Evolutionary conservation across 345 rosid genomes (phyloP).

Genomic region (Pugionium cornutum): DNA sequence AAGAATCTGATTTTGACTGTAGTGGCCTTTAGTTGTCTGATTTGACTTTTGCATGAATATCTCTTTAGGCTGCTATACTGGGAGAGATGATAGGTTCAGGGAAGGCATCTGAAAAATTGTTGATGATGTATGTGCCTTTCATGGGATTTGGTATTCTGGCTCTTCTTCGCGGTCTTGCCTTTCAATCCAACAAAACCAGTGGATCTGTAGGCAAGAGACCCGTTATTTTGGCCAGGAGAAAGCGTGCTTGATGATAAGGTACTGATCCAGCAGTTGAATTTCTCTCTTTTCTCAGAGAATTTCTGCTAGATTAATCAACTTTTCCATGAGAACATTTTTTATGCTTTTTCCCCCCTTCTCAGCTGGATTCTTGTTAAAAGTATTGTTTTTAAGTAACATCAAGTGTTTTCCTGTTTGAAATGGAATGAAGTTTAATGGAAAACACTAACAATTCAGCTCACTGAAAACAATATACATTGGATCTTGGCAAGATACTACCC

Average conservation of each 20-base stretch:
- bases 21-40: neutral
- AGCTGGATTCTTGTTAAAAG: neutral
- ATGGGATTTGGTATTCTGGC: conserved; percentile 58
- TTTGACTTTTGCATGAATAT: neutral
- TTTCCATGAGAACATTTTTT: neutral
- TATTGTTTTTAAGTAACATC: neutral
- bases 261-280: neutral
- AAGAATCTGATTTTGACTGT: neutral
- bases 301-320: neutral
- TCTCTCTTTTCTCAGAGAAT: neutral
- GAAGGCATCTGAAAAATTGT: conserved; percentile 57
- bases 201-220: conserved; percentile 41
- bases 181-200: conserved; percentile 26
- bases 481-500: neutral
- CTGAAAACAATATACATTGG: neutral
- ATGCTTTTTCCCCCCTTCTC: too few relatives aligned
- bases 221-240: conserved; percentile 47
- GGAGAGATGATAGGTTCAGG: conserved; percentile 58
- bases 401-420: conserved; percentile 12
- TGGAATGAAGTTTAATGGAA: conserved; percentile 11
- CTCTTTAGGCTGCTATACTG: conserved; percentile 56
- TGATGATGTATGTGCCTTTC: conserved; percentile 62
- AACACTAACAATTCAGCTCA: conserved; percentile 1
- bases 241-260: conserved; percentile 51
- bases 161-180: conserved; percentile 60